A percentile compares a stretch with the other conserved stretches of the same genome.
Conservation (phyloP, 192 early-diverging fungal species). For the Chytriomyces sp. region DNA sequence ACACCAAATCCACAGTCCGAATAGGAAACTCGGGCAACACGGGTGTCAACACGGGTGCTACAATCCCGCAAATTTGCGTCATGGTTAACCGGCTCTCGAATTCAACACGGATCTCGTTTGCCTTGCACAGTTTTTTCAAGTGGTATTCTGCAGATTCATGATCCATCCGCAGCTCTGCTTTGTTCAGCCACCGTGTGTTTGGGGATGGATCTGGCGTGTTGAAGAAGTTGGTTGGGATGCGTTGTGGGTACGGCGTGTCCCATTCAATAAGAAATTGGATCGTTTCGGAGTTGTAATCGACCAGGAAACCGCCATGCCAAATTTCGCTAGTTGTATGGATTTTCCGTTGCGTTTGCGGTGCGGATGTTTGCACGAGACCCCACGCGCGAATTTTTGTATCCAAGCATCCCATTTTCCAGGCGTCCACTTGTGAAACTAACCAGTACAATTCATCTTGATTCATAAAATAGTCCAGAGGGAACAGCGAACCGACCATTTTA, state of each 20-base stretch:
- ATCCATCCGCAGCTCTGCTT: slow-evolving; percentile 10
- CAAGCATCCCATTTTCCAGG: not conserved
- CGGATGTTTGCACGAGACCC: not conserved
- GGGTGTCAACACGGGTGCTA: slow-evolving; percentile 10
- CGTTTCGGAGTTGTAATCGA: not conserved
- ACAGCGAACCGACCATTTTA: slow-evolving; percentile 16
- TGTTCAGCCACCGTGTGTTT: slow-evolving; percentile 6
- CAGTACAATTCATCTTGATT: slow-evolving; percentile 5
- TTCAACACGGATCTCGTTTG: slow-evolving; percentile 10
- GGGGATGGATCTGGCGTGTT: slow-evolving; percentile 1
- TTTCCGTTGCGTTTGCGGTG: not conserved
- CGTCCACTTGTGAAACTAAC: not conserved
- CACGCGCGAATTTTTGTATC: not conserved
- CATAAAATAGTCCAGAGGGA: slow-evolving; percentile 28
- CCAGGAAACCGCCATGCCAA: slow-evolving; percentile 17
- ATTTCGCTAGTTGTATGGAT: slow-evolving; percentile 3
- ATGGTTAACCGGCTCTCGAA: slow-evolving; percentile 9
- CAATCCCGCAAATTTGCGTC: slow-evolving; percentile 16
- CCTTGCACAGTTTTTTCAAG: slow-evolving; percentile 2
- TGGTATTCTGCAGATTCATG: not conserved
- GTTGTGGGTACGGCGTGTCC: slow-evolving; percentile 11
- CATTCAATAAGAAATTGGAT: slow-evolving; percentile 17
- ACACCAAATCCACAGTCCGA: slow-evolving; percentile 8
- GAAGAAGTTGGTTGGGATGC: slow-evolving; percentile 13
- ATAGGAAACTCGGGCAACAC: slow-evolving; percentile 4